phyloP scores from a whole-genome alignment of 148 eudicot species.

The Rhododendron vialii region DNA sequence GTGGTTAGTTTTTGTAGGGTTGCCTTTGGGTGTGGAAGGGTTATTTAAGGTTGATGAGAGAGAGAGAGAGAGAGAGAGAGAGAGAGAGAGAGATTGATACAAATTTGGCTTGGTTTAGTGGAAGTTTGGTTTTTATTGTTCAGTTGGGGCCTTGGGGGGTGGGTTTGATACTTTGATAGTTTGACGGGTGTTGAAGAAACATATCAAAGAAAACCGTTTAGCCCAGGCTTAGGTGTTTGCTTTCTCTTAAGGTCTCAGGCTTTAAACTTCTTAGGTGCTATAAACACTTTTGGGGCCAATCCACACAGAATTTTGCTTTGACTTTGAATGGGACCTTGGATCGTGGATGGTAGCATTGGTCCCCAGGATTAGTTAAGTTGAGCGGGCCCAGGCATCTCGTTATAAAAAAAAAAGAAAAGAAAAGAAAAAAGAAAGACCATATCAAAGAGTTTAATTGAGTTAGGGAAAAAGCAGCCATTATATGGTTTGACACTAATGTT shows the following conservation, averaged over 20 bases:
- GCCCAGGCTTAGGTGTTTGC: neutral
- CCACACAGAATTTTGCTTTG: neutral
- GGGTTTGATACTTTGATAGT: neutral
- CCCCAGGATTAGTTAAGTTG: neutral
- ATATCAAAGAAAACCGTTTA: no score
- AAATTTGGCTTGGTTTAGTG: neutral
- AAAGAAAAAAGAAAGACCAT: neutral
- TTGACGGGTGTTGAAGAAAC: neutral
- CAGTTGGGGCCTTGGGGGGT: neutral
- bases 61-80: constrained; percentile 11
- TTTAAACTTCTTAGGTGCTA: neutral
- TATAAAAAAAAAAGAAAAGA: no score
- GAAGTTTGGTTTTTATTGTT: neutral
- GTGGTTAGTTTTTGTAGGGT: neutral
- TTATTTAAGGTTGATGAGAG: neutral
- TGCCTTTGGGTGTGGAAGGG: neutral
- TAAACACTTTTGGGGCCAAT: no score
- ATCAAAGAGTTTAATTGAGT: neutral
- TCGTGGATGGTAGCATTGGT: neutral
- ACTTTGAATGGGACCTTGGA: neutral
- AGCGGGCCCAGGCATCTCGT: neutral
- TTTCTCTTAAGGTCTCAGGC: no score
- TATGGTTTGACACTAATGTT: neutral
- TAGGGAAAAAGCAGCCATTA: neutral
- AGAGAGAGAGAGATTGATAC: neutral